Evolutionary conservation across 2,329 filamentous ascomycete species (phyloP), one percentile per base, ranked within the genome.

Genomic region (Conoideocrella luteorostrata): DNA sequence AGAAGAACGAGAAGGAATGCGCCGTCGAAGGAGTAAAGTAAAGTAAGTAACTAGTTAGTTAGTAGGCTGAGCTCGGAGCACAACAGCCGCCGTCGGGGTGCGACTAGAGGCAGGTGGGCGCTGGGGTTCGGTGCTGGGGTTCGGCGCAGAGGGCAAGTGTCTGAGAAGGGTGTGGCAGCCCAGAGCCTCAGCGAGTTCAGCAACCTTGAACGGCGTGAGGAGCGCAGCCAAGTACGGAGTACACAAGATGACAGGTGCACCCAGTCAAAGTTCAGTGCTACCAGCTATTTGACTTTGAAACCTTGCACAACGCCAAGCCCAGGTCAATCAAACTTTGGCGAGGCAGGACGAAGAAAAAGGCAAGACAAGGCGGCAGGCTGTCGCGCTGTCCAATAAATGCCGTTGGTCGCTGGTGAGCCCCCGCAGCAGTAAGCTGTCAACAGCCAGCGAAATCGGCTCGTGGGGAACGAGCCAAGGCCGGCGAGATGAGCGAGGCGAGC

Each of bases 371-470:
- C 36, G 22, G 22, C 13, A 9, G 36, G 9, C 38, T 29, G 35
- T 38, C 34, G 20, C 39, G 34, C 39, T 40, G 47, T 39, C 48
- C 46, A 49, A 51, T 51, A 41, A 47, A n/a, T n/a, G n/a, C n/a
- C 43, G 48, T 44, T 20, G 18, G 23, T 21, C 35, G 33, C 22
- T 29, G 47, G 45, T 44, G 33, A 28, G 13, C 36, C 12, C 35
- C 21, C 21, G 5, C 35, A 13, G n/a, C n/a, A n/a, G n/a, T n/a
- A n/a, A n/a, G n/a, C n/a, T n/a, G n/a, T n/a, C 37, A 30, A 20
- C 36, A 37, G 33, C 50, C 51, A 50, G 51, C 50, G 50, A 49
- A 45, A 52, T 46, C 50, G 50, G 50, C 51, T 47, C 48, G 51
- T 53, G 50, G 51, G 51, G 35, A 41, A 10, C 39, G 34, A 37